Conservation (phyloP, 2,329 filamentous ascomycete species). For the Aspergillus ustus region DNA sequence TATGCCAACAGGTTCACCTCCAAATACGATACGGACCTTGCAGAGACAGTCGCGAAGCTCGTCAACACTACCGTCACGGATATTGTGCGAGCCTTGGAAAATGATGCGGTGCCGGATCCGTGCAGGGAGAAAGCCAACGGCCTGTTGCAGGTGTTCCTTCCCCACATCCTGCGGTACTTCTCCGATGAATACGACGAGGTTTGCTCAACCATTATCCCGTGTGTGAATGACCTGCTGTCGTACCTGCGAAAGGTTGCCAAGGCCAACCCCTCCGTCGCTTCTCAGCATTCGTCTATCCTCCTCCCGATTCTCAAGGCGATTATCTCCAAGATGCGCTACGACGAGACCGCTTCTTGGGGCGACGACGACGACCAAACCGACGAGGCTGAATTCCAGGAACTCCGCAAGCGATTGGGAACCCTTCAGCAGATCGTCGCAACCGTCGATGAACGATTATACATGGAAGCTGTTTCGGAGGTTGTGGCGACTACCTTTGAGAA, state of each 20-base stretch:
- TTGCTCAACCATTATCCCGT: constrained; percentile 92
- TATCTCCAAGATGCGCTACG: constrained; percentile 94
- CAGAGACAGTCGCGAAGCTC: constrained; percentile 91
- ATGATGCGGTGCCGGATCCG: constrained; percentile 62
- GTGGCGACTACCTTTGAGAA: constrained; percentile 86
- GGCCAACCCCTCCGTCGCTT: constrained; percentile 65
- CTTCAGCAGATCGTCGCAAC: constrained; percentile 91
- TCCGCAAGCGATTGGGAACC: constrained; percentile 85
- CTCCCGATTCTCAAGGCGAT: constrained; percentile 89
- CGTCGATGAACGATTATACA: constrained; percentile 85
- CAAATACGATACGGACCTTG: constrained; percentile 92
- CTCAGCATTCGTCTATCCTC: constrained; percentile 79
- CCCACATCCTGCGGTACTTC: constrained; percentile 89
- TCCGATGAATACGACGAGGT: constrained; percentile 98
- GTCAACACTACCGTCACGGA: constrained; percentile 89
- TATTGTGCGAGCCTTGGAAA: constrained; percentile 84
- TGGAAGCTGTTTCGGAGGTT: constrained; percentile 83
- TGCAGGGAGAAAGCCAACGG: constrained; percentile 77
- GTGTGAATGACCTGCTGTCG: constrained; percentile 87
- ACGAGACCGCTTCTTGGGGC: constrained; percentile 92
- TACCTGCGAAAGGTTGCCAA: constrained; percentile 82
- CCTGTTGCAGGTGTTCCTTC: constrained; percentile 80
- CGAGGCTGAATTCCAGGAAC: constrained; percentile 94
- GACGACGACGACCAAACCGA: constrained; percentile 94
- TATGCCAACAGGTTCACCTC: constrained; percentile 78